Percentiles rank a stretch among this genome's conserved stretches.
Evolutionary conservation across 768 basidiomycete species (phyloP).

Genomic region (Coprinopsis cinerea): DNA sequence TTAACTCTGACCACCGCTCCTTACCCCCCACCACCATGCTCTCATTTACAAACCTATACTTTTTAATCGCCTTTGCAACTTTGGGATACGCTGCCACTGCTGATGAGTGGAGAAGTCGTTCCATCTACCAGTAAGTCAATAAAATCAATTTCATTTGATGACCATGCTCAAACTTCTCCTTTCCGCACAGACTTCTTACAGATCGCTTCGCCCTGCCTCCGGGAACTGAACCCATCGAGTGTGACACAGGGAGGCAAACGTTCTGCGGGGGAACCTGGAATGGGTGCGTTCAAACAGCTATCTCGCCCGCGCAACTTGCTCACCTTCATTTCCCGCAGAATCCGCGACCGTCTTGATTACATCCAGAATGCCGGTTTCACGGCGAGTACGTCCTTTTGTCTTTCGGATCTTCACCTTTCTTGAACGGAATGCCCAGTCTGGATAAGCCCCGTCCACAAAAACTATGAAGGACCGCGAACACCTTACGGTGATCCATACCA

Average conservation of each 20-base stretch:
- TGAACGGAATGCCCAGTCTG: constrained; percentile 42
- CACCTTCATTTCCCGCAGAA: constrained; percentile 24
- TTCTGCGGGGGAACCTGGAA: constrained; percentile 91
- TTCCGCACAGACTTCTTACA: constrained; percentile 47
- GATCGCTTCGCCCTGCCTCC: constrained; percentile 71
- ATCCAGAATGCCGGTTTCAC: constrained; percentile 80
- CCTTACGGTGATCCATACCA: constrained; percentile 82
- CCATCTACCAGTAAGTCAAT: constrained; percentile 66
- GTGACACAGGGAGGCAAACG: constrained; percentile 54
- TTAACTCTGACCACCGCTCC: constrained; percentile 20
- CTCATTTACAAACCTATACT: constrained; percentile 4
- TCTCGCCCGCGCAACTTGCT: not conserved
- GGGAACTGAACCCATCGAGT: constrained; percentile 44
- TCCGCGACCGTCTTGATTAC: constrained; percentile 77
- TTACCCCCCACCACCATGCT: constrained; percentile 19
- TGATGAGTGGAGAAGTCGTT: constrained; percentile 69
- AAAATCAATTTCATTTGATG: not conserved
- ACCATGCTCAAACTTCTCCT: not conserved
- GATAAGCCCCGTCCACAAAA: constrained; percentile 80
- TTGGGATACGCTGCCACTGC: constrained; percentile 53
- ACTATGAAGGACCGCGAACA: constrained; percentile 65
- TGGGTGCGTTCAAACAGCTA: constrained; percentile 28
- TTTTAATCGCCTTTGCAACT: constrained; percentile 16
- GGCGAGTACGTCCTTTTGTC: constrained; percentile 39
- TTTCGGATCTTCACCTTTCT: constrained; percentile 3